Evolutionary conservation across 352 stramenopile genomes (phyloP), one percentile per base, ranked within the genome.

Genomic region (Globisporangium takayamanum): DNA sequence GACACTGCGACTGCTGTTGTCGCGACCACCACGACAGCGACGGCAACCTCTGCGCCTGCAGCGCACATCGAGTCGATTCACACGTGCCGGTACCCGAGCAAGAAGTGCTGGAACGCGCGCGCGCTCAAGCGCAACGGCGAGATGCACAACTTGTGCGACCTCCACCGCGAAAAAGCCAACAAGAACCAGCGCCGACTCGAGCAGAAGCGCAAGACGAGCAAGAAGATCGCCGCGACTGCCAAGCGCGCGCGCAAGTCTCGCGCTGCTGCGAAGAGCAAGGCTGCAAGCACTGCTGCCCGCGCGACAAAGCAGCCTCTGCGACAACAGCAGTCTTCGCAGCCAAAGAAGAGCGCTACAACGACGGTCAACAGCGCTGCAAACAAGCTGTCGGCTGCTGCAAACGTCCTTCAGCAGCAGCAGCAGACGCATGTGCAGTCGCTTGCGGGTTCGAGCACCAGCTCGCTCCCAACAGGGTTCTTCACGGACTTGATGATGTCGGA

Each of bases 111-210:
- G 33, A 77, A 81, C 59, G n/a, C 51, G 14, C 74, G 74, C 36
- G 72, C 71, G 20, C 55, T 65, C 30, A 84, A 84, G 47, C 71
- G 71, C 52, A 76, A 81, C 47, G 74, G 74, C 18, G 70, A 77
- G 33, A 49, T 81, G 42, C 74, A 84, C 62, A 75, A 68, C 11
- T 67, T 84, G 57, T 84, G 74, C 59, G 73, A 84, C 52, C 65
- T 72, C 54, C 74, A 84, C 57, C 72, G 74, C 30, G 66, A 71
- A 53, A 74, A 74, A 36, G 74, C 74, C 59, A 84, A 84, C 55
- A 65, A 76, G 50, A 80, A 75, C 59, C 74, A 84, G 53, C 72
- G 72, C 2, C 74, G 74, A 22, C 64, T 79, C 42, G 69, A 84
- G 54, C 60, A 63, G 11, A 66, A 66, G 46, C 66, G 69, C 28